Evolutionary conservation across 495 filamentous ascomycete genomes (phyloP).

Genomic region (Aspergillus baeticus): DNA sequence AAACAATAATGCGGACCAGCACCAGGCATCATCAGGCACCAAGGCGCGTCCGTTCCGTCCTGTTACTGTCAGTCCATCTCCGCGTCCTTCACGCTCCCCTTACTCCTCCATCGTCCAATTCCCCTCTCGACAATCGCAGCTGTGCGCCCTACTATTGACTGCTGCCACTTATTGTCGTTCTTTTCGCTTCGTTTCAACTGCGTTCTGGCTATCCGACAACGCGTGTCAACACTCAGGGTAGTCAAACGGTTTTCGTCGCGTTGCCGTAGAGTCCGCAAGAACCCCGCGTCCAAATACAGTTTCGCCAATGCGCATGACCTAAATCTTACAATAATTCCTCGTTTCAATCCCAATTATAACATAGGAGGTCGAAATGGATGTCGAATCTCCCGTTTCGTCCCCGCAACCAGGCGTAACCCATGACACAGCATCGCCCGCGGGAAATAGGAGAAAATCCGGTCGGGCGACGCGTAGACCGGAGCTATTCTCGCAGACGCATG

Average conservation of each 20-base stretch:
- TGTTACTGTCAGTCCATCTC: constrained; percentile 6
- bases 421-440: constrained; percentile 40
- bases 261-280: constrained; percentile 13
- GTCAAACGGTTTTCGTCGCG: constrained; percentile 17
- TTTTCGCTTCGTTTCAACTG: not conserved
- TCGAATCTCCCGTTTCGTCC: constrained; percentile 32
- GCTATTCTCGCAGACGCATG: constrained; percentile 53
- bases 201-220: not conserved
- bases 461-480: constrained; percentile 74
- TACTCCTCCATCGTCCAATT: constrained; percentile 9
- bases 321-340: not conserved
- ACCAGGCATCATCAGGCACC: constrained; percentile 20
- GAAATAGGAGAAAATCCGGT: constrained; percentile 72
- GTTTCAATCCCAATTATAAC: not conserved
- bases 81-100: constrained; percentile 10
- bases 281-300: constrained; percentile 19
- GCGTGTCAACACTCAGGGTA: constrained; percentile 6
- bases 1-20: not conserved
- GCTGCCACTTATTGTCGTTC: not conserved
- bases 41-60: constrained; percentile 19
- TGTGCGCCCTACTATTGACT: not conserved
- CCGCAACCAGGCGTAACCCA: constrained; percentile 22
- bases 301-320: constrained; percentile 3
- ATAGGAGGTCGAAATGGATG: constrained; percentile 28
- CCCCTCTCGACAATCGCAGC: constrained; percentile 8